These are phyloP conservation scores for Serpula lacrymans DNA, from an alignment of 768 basidiomycete genomes.

Conservation along the genomic window DNA sequence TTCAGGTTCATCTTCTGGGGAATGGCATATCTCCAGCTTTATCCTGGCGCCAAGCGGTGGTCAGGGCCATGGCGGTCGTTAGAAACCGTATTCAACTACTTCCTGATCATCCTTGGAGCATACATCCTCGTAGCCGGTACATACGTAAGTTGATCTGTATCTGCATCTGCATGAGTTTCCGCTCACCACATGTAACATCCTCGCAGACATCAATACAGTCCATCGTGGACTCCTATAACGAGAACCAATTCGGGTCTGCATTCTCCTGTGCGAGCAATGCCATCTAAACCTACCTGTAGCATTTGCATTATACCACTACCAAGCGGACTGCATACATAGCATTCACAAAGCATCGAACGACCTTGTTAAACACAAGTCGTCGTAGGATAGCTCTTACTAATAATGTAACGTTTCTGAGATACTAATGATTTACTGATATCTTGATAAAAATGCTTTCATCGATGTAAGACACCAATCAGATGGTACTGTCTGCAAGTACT, in stretches of 20 bases:
- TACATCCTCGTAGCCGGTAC: slow-evolving; percentile 38
- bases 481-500: too few species aligned
- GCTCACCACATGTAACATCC: slow-evolving; percentile 2
- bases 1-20: slow-evolving; percentile 40
- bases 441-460: too few species aligned
- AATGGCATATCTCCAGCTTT: slow-evolving; percentile 39
- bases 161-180: slow-evolving; percentile 2
- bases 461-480: too few species aligned
- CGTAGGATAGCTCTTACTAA: too few species aligned
- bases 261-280: slow-evolving; percentile 36
- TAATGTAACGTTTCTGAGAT: too few species aligned
- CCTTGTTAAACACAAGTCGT: too few species aligned
- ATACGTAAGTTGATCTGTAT: slow-evolving; percentile 27
- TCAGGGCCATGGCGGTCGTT: slow-evolving; percentile 23
- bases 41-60: slow-evolving; percentile 35
- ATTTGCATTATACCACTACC: too few species aligned
- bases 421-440: too few species aligned
- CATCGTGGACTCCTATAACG: slow-evolving; percentile 31
- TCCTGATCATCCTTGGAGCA: slow-evolving; percentile 33
- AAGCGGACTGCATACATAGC: too few species aligned
- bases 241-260: slow-evolving; percentile 23
- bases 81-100: slow-evolving; percentile 38
- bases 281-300: too few species aligned
- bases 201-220: slow-evolving; percentile 34
- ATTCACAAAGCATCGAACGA: too few species aligned